Base-by-base conservation (phyloP, 1,139 yeast genomes). In the Eremothecium gossypii region DNA sequence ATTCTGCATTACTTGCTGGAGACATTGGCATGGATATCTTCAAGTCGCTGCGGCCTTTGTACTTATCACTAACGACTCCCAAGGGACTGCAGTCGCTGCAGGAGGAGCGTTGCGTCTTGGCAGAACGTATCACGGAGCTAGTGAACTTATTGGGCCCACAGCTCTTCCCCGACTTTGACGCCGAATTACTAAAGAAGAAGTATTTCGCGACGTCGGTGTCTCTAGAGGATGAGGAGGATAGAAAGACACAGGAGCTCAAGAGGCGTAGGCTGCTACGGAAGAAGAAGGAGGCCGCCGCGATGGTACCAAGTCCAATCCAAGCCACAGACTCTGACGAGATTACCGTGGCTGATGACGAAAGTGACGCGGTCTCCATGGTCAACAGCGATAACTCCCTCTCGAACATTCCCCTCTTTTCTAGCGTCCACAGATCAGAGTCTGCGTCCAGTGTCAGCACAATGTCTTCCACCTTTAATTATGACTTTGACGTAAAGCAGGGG, bases 1-100 rank as follows among this genome's bases (percentile, higher is more conserved):
- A 85, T 60, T 79, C 95, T 17, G 95, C 97, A 0, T 70, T 91
- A 50, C 71, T 84, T 20, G 79, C 87, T 42, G 97, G 98, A 41
- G 98, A 91, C 63, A 84, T 82, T 50, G 97, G 98, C 14, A 71
- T 85, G 76, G 97, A 91, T 59, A 70, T 85, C 40, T 76, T 83
- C 62, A 86, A 87, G 58, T 79, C 94, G 5, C 66, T 89, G 47
- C 72, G 87, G 49, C 96, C 97, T 1, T 66, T 89, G 40, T 82
- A 86, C 58, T 66, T 87, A 35, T 82, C 95, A 1, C 64, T 89
- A 33, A 73, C 74, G 5, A 72, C 77, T 9, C 71, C 70, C 11
- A 71, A 65, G 57, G 72, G 71, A 54, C 70, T 86, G 35, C 69
- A 70, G 31, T 67, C 74, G 40, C 68, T 86, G 51, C 77, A 82